Conservation (phyloP, 768 basidiomycete species). For the Inosperma sp. region DNA sequence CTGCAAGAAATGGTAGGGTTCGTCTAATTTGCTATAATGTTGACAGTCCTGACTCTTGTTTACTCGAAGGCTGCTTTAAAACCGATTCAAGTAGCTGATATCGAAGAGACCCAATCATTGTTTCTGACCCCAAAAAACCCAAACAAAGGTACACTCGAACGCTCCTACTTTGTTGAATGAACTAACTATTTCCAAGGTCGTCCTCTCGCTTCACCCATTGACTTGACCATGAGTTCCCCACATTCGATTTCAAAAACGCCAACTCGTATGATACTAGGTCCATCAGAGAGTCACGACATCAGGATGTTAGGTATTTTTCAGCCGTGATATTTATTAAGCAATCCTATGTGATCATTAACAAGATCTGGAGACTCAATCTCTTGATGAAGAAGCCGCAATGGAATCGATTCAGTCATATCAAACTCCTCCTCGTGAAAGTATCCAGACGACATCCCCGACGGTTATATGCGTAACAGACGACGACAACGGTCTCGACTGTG, state of each 20-base stretch:
- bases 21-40: background rate
- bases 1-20: conserved; percentile 53
- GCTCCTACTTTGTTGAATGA: background rate
- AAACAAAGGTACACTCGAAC: conserved; percentile 1
- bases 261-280: background rate
- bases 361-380: background rate
- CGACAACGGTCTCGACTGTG: conserved; percentile 54
- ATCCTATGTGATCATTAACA: background rate
- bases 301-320: conserved; percentile 58
- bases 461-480: conserved; percentile 1
- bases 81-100: conserved; percentile 14
- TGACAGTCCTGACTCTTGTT: background rate
- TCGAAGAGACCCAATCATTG: conserved; percentile 53
- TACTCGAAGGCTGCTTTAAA: conserved; percentile 15
- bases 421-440: background rate
- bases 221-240: background rate
- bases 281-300: no score
- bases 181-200: background rate
- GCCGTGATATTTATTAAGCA: no score
- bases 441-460: background rate
- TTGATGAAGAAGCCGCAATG: no score
- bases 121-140: conserved; percentile 15
- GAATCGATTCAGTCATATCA: conserved; percentile 42
- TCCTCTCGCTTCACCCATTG: background rate
- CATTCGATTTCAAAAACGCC: background rate